These are phyloP conservation scores for Casuarina equisetifolia DNA, from an alignment of 306 rosid genomes.

Conservation along the genomic window DNA sequence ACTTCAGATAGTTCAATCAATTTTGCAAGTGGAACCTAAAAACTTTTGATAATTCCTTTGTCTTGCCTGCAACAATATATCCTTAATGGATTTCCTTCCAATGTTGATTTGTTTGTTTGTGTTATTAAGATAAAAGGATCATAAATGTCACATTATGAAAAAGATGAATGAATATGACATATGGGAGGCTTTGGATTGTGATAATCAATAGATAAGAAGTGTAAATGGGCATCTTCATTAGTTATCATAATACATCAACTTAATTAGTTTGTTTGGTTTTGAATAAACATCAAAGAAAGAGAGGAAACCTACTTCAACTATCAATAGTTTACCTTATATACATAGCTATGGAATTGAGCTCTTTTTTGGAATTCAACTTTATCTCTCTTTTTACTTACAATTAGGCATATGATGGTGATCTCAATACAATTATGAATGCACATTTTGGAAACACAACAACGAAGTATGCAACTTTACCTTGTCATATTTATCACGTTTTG, in stretches of 20 bases:
- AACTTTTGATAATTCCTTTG: background rate
- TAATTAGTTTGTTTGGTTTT: background rate
- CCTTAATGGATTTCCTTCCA: background rate
- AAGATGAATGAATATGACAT: background rate
- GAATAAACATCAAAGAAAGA: background rate
- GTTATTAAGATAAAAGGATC: background rate
- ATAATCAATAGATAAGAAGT: background rate
- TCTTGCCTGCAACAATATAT: background rate
- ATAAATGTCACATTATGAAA: background rate
- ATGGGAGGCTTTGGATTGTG: background rate
- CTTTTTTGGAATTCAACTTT: background rate
- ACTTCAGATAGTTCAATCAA: background rate
- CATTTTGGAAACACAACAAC: conserved; percentile 54
- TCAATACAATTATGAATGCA: conserved; percentile 77
- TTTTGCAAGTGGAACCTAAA: background rate
- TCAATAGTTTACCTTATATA: background rate
- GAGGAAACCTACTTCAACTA: background rate
- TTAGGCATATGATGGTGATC: conserved; percentile 81
- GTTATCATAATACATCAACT: background rate
- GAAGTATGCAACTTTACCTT: conserved; percentile 40
- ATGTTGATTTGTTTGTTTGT: background rate
- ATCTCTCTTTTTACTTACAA: conserved; percentile 28
- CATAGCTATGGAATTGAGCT: background rate
- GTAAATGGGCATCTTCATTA: background rate
- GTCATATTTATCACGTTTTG: conserved; percentile 9